Evolutionary conservation across 441 rosid species (phyloP).

Genomic region (Mallotus japonicus): DNA sequence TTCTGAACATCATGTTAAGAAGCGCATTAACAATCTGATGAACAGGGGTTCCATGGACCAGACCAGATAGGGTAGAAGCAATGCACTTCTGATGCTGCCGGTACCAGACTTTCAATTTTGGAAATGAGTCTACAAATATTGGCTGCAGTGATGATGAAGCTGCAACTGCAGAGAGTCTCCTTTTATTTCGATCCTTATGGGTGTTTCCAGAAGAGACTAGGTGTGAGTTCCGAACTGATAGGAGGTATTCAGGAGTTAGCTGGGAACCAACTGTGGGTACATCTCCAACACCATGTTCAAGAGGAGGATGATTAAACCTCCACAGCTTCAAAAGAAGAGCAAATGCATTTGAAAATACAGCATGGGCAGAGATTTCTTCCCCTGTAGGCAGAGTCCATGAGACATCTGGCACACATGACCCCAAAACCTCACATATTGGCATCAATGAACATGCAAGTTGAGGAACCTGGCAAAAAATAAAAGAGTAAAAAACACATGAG

Average conservation of each 20-base stretch:
- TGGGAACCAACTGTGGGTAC: conserved; percentile 76
- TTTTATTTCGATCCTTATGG: conserved; percentile 57
- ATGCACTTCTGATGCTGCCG: conserved; percentile 89
- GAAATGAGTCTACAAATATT: conserved; percentile 83
- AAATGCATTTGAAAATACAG: conserved; percentile 92
- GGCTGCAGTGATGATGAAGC: conserved; percentile 52
- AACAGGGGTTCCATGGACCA: conserved; percentile 76
- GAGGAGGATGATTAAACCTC: conserved; percentile 88
- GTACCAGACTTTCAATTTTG: conserved; percentile 83
- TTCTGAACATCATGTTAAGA: conserved; percentile 91
- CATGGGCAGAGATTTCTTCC: conserved; percentile 80
- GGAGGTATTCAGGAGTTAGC: conserved; percentile 81
- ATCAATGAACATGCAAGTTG: conserved; percentile 86
- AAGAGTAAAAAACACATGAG: conserved; percentile 15
- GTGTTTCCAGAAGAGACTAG: conserved; percentile 61
- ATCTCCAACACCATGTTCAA: conserved; percentile 80
- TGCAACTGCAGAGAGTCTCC: conserved; percentile 57
- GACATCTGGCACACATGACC: conserved; percentile 66
- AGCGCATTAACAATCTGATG: conserved; percentile 87
- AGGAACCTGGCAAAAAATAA: conserved; percentile 55
- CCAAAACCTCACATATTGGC: conserved; percentile 97
- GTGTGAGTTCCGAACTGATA: conserved; percentile 79
- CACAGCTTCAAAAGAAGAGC: conserved; percentile 85
- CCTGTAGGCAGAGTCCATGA: conserved; percentile 82
- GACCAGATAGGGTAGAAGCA: conserved; percentile 83